These are phyloP conservation scores for Cryptococcus hybrid DNA, from an alignment of 1,284 basidiomycete genomes.

Conservation along the genomic window DNA sequence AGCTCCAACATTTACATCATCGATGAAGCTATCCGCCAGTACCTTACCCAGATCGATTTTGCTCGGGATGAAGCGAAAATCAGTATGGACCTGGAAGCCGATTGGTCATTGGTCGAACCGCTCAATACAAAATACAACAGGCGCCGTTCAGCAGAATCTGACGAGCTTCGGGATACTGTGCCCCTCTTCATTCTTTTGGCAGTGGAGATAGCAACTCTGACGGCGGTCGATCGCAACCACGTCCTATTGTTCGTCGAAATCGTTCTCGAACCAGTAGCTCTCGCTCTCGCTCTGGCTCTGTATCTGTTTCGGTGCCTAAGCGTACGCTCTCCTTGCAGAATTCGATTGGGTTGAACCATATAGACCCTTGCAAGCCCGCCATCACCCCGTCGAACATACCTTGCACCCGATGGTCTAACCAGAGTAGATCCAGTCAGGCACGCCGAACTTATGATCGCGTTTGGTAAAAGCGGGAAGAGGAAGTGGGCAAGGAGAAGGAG, in stretches of 20 bases:
- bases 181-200: slow-evolving; percentile 9
- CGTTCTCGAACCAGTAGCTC: not conserved
- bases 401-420: slow-evolving; percentile 24
- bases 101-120: slow-evolving; percentile 21
- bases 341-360: slow-evolving; percentile 13
- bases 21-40: slow-evolving; percentile 29
- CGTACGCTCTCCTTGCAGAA: slow-evolving; percentile 10
- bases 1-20: slow-evolving; percentile 13
- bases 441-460: slow-evolving; percentile 5
- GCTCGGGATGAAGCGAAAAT: slow-evolving; percentile 21
- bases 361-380: slow-evolving; percentile 12
- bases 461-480: slow-evolving; percentile 1
- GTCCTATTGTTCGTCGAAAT: not conserved
- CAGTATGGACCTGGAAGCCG: slow-evolving; percentile 27
- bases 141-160: not conserved
- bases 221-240: not conserved
- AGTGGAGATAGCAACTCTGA: slow-evolving; percentile 14
- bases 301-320: not conserved
- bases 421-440: slow-evolving; percentile 28
- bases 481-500: slow-evolving; percentile 10
- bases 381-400: slow-evolving; percentile 27
- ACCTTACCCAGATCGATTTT: slow-evolving; percentile 32
- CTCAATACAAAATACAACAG: slow-evolving; percentile 10
- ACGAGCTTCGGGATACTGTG: slow-evolving; percentile 11
- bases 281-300: not conserved